Base-by-base conservation (phyloP, 345 rosid genomes). In the Sisymbrium altissimum region DNA sequence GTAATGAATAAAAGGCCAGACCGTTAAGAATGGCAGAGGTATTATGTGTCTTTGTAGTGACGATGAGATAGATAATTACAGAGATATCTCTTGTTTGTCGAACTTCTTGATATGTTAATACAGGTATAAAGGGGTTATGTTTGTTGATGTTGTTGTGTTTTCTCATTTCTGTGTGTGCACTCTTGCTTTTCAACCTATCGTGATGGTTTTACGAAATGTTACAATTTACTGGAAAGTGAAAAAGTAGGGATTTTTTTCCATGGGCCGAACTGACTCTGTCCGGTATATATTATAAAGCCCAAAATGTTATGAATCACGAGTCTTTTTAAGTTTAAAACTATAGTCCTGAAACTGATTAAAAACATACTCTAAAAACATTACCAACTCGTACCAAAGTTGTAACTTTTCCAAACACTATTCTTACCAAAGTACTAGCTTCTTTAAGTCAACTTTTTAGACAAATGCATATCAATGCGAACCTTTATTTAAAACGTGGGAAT, bases 1-100 rank as follows among this genome's bases (percentile, higher is more conserved):
- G 78, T 59, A 11, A n/a, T 48, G 35, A 67, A 67, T 67, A 74
- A 74, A 58, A 36, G 32, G 9, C 52, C 43, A 33, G 9, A 60
- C 35, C 8, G 9, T 35, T 50, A 66, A 64, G 39, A 43, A 55
- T 65, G 48, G 23, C 19, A 3, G 44, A 56, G 23, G 27, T 57
- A 15, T 40, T 17, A 40, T 53, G 72, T 7, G 33, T 50, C 17
- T 66, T 4, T 8, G 32, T 18, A 7, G 14, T 54, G 21, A 27
- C 17, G 18, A 15, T 68, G 64, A 32, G 23, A 61, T 52, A 27
- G 9, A 4, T 15, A 9, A 32, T 53, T 63, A 53, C 64, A 62
- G 23, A 36, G 35, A 17, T 41, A 17, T 61, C 27, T 46, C 29
- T 49, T 72, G 69, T 64, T 29, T 50, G 41, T 71, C 40, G 19